These are phyloP conservation scores for Ampelocalamus luodianensis DNA, from an alignment of 176 grass and related monocot species.

Conservation along the genomic window DNA sequence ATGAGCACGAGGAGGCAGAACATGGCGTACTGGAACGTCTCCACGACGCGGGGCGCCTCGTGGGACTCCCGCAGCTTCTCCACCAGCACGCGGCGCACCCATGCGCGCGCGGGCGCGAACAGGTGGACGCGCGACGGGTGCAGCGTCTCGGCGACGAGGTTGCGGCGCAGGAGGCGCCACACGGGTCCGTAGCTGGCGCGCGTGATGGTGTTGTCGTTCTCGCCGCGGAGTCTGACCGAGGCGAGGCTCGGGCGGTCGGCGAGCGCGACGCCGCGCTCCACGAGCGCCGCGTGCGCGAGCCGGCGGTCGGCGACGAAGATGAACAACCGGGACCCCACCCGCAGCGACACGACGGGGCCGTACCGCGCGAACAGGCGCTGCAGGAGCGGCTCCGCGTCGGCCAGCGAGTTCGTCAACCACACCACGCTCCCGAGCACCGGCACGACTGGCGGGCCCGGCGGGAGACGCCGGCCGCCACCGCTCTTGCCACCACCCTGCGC, in stretches of 20 bases:
- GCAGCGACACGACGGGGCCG: constrained; percentile 59
- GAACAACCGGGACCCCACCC: constrained; percentile 27
- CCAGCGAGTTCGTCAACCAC: constrained; percentile 32
- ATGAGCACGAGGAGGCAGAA: constrained; percentile 69
- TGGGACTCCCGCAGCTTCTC: constrained; percentile 27
- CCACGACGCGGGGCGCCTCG: constrained; percentile 21
- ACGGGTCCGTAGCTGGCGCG: constrained; percentile 51
- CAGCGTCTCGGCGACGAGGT: constrained; percentile 59
- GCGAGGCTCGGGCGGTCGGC: constrained; percentile 36
- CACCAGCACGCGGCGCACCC: constrained; percentile 46
- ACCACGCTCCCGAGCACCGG: constrained; percentile 56
- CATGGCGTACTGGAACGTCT: constrained; percentile 64
- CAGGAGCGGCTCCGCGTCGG: constrained; percentile 44
- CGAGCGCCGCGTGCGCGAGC: constrained; percentile 59
- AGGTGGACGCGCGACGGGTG: constrained; percentile 52
- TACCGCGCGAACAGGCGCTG: constrained; percentile 42
- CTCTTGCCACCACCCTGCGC: neutral
- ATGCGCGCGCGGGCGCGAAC: constrained; percentile 49
- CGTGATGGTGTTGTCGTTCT: constrained; percentile 44
- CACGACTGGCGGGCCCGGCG: constrained; percentile 55
- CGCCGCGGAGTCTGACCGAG: neutral
- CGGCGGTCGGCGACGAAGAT: constrained; percentile 57
- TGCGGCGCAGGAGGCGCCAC: constrained; percentile 65
- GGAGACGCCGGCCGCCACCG: constrained; percentile 18
- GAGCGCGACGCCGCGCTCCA: constrained; percentile 49